Evolutionary conservation across 129 eudicot genomes (phyloP), one percentile per base, ranked within the genome.

Genomic region (Chrysanthemum seticuspe): DNA sequence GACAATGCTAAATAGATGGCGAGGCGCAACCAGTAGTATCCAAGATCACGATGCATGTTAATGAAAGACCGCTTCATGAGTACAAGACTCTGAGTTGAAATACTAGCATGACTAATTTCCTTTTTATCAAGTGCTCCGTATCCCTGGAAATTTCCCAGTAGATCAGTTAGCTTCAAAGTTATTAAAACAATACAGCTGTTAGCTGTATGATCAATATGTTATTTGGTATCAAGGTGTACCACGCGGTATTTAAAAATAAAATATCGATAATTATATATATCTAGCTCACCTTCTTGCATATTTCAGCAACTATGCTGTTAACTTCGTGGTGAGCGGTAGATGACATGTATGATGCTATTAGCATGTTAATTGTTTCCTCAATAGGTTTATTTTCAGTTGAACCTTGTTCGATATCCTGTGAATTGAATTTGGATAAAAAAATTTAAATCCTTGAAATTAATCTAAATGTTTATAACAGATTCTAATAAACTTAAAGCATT

Each of bases 41-140:
- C 89, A 18, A 73, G 78, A 72, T 86, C 92, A 6, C 92, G 92
- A 66, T 77, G 80, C 96, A 89, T 89, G 73, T 86, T 89, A n/a
- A 75, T 44, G 47, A 80, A 84, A 0, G 96, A 89, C 73, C 96
- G 76, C 60, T 40, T 74, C 5, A 87, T 89, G 55, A 89, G 84
- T 72, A 89, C 87, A 29, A 61, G 63, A 48, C 86, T 77, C 62
- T 89, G 96, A 50, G 86, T 84, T 14, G 71, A 54, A 74, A 89
- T 84, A 52, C 87, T 70, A 65, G 92, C 89, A 57, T 80, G 87
- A 11, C 62, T n/a, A n/a, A n/a, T 77, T 69, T 60, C 79, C 60
- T 76, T 80, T 64, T 29, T 74, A 53, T 82, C 81, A 23, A 77
- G 53, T 59, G 67, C 16, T 40, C 54, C 77, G 15, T 73, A 79